Conservation (phyloP, 176 grass and related monocot genomes). For the Puccinellia tenuiflora region DNA sequence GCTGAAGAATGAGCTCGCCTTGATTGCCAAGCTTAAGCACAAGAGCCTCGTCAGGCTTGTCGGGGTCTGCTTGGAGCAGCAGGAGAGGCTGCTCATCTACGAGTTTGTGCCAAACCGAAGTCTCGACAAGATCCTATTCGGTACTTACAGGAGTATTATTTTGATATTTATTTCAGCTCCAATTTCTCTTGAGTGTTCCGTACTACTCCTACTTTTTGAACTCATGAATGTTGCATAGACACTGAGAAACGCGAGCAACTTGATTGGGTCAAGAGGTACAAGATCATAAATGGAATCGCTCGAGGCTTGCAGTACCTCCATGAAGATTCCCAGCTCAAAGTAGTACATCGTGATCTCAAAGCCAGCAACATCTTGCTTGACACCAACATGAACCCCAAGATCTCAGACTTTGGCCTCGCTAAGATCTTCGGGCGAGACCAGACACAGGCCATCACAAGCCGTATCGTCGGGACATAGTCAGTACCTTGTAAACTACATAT, state of each 20-base stretch:
- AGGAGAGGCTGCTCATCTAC: slow-evolving; percentile 29
- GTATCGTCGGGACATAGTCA: background rate
- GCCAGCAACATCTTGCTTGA: background rate
- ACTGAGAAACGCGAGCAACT: background rate
- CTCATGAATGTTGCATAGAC: background rate
- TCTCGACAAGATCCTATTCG: slow-evolving; percentile 10
- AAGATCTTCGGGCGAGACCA: background rate
- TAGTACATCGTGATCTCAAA: background rate
- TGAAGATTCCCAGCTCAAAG: slow-evolving; percentile 6
- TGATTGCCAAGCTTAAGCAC: slow-evolving; percentile 30
- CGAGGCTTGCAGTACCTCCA: slow-evolving; percentile 1
- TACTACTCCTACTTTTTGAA: background rate
- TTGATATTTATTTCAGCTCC: background rate
- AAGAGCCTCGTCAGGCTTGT: slow-evolving; percentile 32
- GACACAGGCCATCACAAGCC: background rate
- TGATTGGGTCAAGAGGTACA: background rate
- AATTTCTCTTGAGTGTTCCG: background rate
- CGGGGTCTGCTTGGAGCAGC: slow-evolving; percentile 21
- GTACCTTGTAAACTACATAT: too few relatives aligned
- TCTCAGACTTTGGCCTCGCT: background rate
- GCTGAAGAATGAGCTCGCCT: slow-evolving; percentile 32
- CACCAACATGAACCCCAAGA: background rate
- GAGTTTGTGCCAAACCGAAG: slow-evolving; percentile 23
- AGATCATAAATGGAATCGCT: background rate
- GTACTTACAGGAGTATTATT: background rate